These are phyloP conservation scores for Ambrosiella cleistominuta DNA, from an alignment of 2,329 filamentous ascomycete species.

Conservation along the genomic window DNA sequence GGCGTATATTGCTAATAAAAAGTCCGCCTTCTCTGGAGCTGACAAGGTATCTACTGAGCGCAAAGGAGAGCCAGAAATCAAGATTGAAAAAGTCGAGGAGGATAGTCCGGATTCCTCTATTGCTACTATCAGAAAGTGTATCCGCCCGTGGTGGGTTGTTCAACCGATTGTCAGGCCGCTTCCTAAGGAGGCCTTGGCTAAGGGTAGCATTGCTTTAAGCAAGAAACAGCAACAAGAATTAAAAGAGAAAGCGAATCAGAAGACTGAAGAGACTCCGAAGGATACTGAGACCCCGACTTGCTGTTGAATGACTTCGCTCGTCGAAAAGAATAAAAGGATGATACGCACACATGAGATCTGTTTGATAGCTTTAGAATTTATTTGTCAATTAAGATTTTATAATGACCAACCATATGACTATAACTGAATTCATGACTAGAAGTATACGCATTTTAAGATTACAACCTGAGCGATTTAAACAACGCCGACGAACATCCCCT, in stretches of 20 bases:
- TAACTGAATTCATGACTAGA: too few relatives aligned
- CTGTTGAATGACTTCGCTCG: background rate
- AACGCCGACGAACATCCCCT: too few relatives aligned
- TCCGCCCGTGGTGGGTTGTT: conserved; percentile 74
- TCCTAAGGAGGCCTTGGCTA: conserved; percentile 71
- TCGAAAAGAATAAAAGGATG: background rate
- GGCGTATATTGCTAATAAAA: conserved; percentile 12
- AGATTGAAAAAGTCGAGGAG: conserved; percentile 24
- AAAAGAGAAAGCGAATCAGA: conserved; percentile 14
- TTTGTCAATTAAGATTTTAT: background rate
- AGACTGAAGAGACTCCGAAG: background rate
- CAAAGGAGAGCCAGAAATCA: conserved; percentile 16
- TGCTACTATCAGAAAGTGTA: conserved; percentile 49
- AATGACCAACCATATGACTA: too few relatives aligned
- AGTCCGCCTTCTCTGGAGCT: conserved; percentile 8
- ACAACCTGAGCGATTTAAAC: too few relatives aligned
- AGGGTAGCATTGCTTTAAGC: conserved; percentile 56
- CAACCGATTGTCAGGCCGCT: conserved; percentile 76
- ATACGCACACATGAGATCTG: background rate
- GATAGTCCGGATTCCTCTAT: conserved; percentile 35
- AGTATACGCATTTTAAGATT: too few relatives aligned
- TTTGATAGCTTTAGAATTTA: background rate
- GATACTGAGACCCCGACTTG: background rate
- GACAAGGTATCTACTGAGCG: conserved; percentile 13
- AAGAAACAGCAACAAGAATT: conserved; percentile 45